These are phyloP conservation scores for Suillus brevipes DNA, from an alignment of 768 basidiomycete genomes.

Conservation along the genomic window DNA sequence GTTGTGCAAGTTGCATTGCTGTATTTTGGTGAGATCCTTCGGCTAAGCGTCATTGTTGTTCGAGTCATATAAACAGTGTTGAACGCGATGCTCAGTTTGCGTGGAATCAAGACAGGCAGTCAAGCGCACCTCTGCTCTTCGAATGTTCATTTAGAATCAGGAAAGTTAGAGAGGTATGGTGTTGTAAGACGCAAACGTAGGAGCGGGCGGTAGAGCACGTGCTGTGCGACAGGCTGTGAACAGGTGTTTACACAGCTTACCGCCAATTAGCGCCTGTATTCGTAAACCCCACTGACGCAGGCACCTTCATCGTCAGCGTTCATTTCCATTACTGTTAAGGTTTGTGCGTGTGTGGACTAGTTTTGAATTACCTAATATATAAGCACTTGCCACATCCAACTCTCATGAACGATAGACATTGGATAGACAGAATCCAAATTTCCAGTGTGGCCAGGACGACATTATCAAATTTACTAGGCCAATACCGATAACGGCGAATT, in stretches of 20 bases:
- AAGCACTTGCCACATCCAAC: background rate
- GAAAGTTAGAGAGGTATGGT: background rate
- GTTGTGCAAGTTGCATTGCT: conserved; percentile 51
- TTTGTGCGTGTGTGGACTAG: background rate
- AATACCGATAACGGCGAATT: background rate
- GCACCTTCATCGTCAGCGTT: background rate
- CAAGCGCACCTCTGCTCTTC: conserved; percentile 28
- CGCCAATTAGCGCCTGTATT: background rate
- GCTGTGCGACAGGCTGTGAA: background rate
- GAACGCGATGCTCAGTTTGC: conserved; percentile 1
- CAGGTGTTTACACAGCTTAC: conserved; percentile 2
- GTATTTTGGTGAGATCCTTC: conserved; percentile 49
- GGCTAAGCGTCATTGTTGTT: conserved; percentile 29
- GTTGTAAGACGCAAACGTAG: background rate
- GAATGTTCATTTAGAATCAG: conserved; percentile 28
- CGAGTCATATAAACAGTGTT: background rate
- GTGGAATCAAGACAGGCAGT: background rate
- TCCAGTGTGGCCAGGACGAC: background rate
- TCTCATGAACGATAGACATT: background rate
- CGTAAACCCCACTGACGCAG: background rate
- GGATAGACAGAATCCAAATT: background rate
- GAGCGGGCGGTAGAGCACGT: background rate
- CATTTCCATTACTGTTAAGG: background rate
- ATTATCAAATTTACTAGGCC: background rate
- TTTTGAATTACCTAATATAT: background rate